phyloP scores from a whole-genome alignment of 768 basidiomycete genomes.

The Boletus pseudo-olivaceus region DNA sequence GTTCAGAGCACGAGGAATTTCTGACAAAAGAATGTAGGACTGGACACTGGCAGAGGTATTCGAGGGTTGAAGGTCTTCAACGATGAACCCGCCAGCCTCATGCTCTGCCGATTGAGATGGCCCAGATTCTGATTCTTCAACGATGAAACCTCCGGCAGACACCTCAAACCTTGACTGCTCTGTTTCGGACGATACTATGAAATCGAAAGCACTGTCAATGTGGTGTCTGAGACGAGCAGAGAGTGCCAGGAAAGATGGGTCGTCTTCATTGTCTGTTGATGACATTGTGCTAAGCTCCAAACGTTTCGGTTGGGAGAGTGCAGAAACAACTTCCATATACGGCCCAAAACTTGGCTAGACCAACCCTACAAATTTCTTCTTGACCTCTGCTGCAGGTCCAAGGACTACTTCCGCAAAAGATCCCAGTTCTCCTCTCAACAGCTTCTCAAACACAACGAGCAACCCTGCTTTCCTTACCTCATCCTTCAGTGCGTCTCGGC shows the following conservation, averaged over 20 bases:
- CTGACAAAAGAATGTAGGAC: conserved; percentile 47
- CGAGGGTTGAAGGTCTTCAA: conserved; percentile 19
- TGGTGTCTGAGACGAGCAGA: conserved; percentile 39
- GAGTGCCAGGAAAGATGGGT: conserved; percentile 39
- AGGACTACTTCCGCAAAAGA: conserved; percentile 38
- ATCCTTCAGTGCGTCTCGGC: conserved; percentile 42
- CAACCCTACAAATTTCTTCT: conserved; percentile 40
- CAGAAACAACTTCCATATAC: neutral
- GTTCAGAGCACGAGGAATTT: conserved; percentile 60
- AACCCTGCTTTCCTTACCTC: conserved; percentile 56
- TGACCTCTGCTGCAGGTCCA: conserved; percentile 47
- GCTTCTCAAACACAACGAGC: conserved; percentile 45
- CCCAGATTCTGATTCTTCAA: conserved; percentile 21
- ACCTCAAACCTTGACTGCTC: conserved; percentile 6
- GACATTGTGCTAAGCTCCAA: conserved; percentile 11
- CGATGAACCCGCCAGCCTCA: conserved; percentile 31
- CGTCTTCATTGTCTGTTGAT: conserved; percentile 10
- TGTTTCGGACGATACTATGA: conserved; percentile 10
- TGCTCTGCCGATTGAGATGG: conserved; percentile 1
- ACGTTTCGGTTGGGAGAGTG: neutral
- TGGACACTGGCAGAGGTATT: conserved; percentile 4
- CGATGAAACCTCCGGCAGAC: conserved; percentile 34
- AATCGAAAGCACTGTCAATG: conserved; percentile 54
- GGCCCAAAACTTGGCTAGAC: neutral
- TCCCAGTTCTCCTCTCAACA: conserved; percentile 43